Evolutionary conservation across 1,139 yeast genomes (phyloP), one percentile per base, ranked within the genome.

Genomic region (Blastobotrys ciferrii): DNA sequence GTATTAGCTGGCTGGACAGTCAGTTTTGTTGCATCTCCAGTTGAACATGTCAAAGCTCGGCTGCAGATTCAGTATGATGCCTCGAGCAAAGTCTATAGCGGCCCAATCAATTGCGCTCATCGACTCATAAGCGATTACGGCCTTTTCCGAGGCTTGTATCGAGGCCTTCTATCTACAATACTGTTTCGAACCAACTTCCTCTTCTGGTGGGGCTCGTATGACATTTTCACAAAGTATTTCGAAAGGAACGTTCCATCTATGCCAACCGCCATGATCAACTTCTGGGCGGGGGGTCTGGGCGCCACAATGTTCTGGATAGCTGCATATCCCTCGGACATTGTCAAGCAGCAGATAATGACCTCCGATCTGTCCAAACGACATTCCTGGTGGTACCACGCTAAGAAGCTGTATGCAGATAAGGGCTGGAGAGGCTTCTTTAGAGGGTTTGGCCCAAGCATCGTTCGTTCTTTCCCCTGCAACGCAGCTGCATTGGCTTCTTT

Each of bases 151-250:
- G 92, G 95, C 0, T 72, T 88, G 13, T 88, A 86, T 65, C 81
- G 85, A 58, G 96, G 96, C 4, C 72, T 89, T 45, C 67, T 82
- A n/a, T 82, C 95, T 11, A 89, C 97, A 0, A 81, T 88, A 85
- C 75, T 89, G 12, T 89, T 89, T 70, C 75, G 96, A 61, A 82
- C 95, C 0, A 87, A 87, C 68, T 89, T 89, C 62, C 74, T 87
- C 37, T 87, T 87, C 53, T 88, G 95, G 94, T 89, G 97, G 97
- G 95, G 96, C 1, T 82, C 95, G 0, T 88, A 88, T 63, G 95
- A 88, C 61, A 53, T 87, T 11, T 77, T 87, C 63, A 86, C 94
- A 9, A 75, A 77, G 48, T 82, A 77, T 73, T 82, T 88, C 66
- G 76, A 79, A 55, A 71, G 74, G 11, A 73, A 85, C 57, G 38